These are phyloP conservation scores for Pythium myriotylum DNA, from an alignment of 352 stramenopile species.

Conservation along the genomic window DNA sequence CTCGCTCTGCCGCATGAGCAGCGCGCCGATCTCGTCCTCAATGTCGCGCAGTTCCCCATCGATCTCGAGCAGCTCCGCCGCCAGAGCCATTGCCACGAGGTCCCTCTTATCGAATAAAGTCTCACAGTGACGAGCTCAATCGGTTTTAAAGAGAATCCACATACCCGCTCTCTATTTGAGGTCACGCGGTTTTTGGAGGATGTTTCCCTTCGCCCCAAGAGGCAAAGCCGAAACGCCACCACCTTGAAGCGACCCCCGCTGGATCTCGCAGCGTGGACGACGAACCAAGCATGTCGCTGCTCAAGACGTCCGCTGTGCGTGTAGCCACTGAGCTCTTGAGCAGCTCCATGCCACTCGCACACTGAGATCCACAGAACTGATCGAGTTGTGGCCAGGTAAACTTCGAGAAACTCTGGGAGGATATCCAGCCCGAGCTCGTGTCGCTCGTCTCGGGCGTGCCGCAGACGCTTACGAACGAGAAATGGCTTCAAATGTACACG, in stretches of 20 bases:
- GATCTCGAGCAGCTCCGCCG: conserved; percentile 46
- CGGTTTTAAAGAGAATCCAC: conserved; percentile 6
- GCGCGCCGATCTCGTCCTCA: conserved; percentile 51
- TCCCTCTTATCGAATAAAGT: conserved; percentile 14
- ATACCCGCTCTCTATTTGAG: conserved; percentile 7
- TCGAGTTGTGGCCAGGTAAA: conserved; percentile 53
- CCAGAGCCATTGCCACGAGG: conserved; percentile 13
- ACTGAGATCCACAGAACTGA: neutral
- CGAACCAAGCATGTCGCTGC: conserved; percentile 62
- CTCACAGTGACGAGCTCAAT: neutral
- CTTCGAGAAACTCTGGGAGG: conserved; percentile 83
- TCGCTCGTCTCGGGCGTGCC: conserved; percentile 72
- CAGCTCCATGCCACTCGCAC: neutral
- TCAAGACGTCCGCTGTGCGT: conserved; percentile 77
- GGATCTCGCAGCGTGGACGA: neutral
- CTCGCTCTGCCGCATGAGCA: conserved; percentile 57
- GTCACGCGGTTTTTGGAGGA: conserved; percentile 21
- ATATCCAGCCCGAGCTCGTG: conserved; percentile 78
- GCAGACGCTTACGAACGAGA: conserved; percentile 75
- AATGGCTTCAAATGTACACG: conserved; percentile 89
- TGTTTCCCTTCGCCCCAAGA: conserved; percentile 4
- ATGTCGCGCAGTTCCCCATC: conserved; percentile 58
- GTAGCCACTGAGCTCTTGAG: neutral
- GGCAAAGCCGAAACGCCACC: conserved; percentile 23
- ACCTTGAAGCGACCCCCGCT: conserved; percentile 24